A percentile compares a stretch with the other conserved stretches of the same genome.
Evolutionary conservation across 2,329 filamentous ascomycete species (phyloP).

Genomic region (Apiospora malaysiana): DNA sequence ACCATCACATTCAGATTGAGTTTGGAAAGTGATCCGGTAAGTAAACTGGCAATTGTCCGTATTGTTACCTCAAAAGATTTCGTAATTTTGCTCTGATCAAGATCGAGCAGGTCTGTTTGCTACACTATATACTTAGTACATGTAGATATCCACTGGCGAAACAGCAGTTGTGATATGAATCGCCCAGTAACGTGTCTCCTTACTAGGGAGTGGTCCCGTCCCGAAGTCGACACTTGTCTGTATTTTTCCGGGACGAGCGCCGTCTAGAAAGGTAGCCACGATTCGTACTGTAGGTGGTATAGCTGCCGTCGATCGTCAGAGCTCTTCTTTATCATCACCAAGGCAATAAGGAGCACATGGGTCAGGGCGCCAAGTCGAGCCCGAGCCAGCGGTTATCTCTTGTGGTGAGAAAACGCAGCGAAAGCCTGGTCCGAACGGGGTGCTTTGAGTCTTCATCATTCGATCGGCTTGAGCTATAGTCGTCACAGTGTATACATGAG

Average conservation of each 20-base stretch:
- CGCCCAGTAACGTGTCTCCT: background rate
- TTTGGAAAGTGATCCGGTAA: no score
- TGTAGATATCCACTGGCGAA: background rate
- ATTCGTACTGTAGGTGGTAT: background rate
- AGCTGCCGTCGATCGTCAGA: constrained; percentile 49
- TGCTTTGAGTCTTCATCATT: constrained; percentile 51
- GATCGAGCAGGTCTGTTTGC: no score
- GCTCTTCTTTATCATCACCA: constrained; percentile 67
- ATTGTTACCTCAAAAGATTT: no score
- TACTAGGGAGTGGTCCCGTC: no score
- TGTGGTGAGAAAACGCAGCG: constrained; percentile 34
- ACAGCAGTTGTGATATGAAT: no score
- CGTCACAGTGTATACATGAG: background rate
- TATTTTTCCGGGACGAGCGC: background rate
- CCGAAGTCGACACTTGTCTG: background rate
- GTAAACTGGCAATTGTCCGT: no score
- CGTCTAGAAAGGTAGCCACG: background rate
- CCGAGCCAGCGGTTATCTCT: constrained; percentile 47
- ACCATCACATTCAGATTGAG: no score
- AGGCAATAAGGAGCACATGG: constrained; percentile 29
- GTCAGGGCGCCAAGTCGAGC: constrained; percentile 44
- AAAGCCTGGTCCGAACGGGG: constrained; percentile 25
- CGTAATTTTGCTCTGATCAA: no score
- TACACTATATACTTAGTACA: no score
- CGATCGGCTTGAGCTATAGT: constrained; percentile 42